phyloP scores from a whole-genome alignment of 805 yeast genomes.

The Ogataea corticis region DNA sequence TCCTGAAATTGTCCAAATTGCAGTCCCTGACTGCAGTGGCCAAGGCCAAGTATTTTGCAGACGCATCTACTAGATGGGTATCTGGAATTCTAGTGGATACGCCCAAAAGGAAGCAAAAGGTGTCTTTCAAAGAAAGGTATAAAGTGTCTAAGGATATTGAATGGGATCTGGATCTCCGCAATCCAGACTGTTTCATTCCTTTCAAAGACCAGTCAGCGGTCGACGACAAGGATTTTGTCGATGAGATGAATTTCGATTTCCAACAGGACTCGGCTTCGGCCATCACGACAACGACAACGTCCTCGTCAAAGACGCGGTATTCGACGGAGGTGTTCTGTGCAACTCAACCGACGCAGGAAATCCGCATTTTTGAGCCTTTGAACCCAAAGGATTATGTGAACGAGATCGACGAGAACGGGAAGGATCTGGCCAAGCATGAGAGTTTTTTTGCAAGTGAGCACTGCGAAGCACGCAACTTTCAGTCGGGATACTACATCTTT shows the following conservation, averaged over 20 bases:
- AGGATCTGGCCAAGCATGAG: constrained; percentile 16
- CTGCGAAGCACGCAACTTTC: constrained; percentile 28
- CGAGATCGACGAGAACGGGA: constrained; percentile 25
- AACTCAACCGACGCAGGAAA: constrained; percentile 26
- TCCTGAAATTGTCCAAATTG: constrained; percentile 45
- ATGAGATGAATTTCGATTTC: constrained; percentile 21
- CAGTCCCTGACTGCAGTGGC: constrained; percentile 38
- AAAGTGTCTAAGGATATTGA: constrained; percentile 42
- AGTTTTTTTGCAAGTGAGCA: constrained; percentile 18
- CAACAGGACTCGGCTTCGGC: constrained; percentile 22
- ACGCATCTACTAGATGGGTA: constrained; percentile 47
- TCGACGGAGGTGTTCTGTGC: constrained; percentile 23
- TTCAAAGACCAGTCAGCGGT: constrained; percentile 18
- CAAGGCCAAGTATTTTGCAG: constrained; percentile 43
- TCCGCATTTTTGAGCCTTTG: constrained; percentile 25
- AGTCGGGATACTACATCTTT: constrained; percentile 72
- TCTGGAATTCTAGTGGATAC: constrained; percentile 35
- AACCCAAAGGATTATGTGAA: constrained; percentile 25
- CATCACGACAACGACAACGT: constrained; percentile 12
- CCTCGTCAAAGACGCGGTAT: constrained; percentile 12
- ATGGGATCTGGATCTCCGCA: constrained; percentile 44
- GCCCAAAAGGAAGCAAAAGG: constrained; percentile 42
- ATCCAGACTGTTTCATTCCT: constrained; percentile 39
- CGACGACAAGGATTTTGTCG: constrained; percentile 12
- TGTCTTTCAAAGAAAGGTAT: constrained; percentile 44